A percentile compares a stretch with the other conserved stretches of the same genome.
Conservation (phyloP, 2,329 filamentous ascomycete species). For the Fusarium tjaetaba region DNA sequence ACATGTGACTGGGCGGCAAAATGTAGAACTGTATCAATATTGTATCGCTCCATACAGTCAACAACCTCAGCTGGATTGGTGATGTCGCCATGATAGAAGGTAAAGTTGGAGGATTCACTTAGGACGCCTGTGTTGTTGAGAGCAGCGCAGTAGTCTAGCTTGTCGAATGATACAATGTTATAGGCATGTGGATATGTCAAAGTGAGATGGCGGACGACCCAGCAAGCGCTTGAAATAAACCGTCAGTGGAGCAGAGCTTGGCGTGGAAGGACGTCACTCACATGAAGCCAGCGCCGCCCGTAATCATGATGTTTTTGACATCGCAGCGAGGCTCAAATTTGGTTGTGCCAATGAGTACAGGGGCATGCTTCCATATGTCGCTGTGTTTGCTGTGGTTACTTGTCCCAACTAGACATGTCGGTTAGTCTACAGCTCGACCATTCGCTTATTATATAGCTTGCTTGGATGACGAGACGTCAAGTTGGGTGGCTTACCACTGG, state of each 20-base stretch:
- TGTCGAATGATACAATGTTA: constrained; percentile 85
- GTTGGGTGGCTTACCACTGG: constrained; percentile 18
- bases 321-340: constrained; percentile 74
- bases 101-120: constrained; percentile 75
- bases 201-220: constrained; percentile 82
- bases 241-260: constrained; percentile 31
- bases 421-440: background rate
- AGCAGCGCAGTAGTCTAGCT: constrained; percentile 84
- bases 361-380: constrained; percentile 77
- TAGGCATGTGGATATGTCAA: constrained; percentile 78
- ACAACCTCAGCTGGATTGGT: constrained; percentile 76
- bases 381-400: constrained; percentile 53
- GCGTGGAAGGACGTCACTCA: constrained; percentile 54
- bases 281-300: constrained; percentile 88
- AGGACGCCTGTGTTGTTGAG: constrained; percentile 81
- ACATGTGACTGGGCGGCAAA: constrained; percentile 90
- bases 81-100: constrained; percentile 82
- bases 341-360: constrained; percentile 74
- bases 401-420: constrained; percentile 9
- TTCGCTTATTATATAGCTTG: constrained; percentile 7
- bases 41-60: constrained; percentile 74
- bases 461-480: background rate
- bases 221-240: constrained; percentile 71
- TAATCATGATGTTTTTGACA: constrained; percentile 84
- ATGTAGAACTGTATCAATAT: constrained; percentile 83